Base-by-base conservation (phyloP, 768 basidiomycete genomes). In the Russula olivacea region DNA sequence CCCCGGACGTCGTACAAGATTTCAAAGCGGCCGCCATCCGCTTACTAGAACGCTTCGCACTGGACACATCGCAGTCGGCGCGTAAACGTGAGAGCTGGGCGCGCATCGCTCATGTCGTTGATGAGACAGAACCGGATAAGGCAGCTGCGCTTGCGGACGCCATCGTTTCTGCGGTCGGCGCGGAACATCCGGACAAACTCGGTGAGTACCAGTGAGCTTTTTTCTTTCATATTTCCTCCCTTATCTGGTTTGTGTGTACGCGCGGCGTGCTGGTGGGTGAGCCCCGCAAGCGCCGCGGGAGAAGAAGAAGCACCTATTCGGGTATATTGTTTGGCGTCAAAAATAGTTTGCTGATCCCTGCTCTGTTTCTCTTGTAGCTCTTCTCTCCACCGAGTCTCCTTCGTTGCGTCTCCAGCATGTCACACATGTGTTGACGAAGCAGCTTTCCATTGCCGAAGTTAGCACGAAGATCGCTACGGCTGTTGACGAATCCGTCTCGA, bases 401-500 rank as follows among this genome's bases (percentile, higher is more conserved):
- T 80, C 86, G 62, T 80, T 80, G 12, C 85, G 89, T 40, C 78
- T 91, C 25, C 79, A 77, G 30, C 83, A 83, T 34, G 86, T 88
- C 2, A 85, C 87, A 9, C 80, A 83, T 58, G 79, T 92, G 12
- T 87, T 92, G 70, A 73, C 84, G 51, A 92, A 91, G 68, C 86
- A 87, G 56, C 77, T 84, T 3, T 88, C 88, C 47, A 91, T 92
- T 38, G 83, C 84, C 23, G 91, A 93, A 72, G 88, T 93, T 0
- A 83, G 87, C 17, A 84, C 85, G 71, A 91, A 89, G 77, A 89
- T 93, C 56, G 85, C 88, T 4, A 81, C 83, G 34, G 85, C 88
- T 23, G 87, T 93, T 12, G 89, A 90, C 66, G 90, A 93, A 71
- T 85, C 85, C 4, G 80, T 92, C n/a, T 89, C 88, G 28, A 91